Conservation (phyloP, 768 basidiomycete species). For the Coprinellus micaceus region DNA sequence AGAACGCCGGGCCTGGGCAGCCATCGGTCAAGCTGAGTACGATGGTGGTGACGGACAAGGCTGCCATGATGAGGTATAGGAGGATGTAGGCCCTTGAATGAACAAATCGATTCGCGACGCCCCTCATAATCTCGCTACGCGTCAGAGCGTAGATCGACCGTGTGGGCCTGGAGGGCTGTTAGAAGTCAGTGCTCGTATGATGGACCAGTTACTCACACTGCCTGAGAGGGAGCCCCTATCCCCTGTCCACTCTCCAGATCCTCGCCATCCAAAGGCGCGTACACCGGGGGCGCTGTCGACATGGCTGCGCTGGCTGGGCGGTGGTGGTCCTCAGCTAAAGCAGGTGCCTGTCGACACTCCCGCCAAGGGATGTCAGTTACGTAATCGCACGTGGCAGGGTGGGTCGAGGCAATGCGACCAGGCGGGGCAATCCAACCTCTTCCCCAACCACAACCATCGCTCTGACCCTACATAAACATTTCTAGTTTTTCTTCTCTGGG, state of each 20-base stretch:
- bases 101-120: constrained; percentile 86
- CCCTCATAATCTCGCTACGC: constrained; percentile 75
- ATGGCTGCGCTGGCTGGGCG: constrained; percentile 23
- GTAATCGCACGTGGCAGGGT: background rate
- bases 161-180: constrained; percentile 43
- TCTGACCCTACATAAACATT: too few relatives aligned
- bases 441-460: too few relatives aligned
- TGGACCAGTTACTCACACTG: constrained; percentile 21
- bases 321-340: background rate
- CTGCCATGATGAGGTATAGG: constrained; percentile 87
- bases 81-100: constrained; percentile 85
- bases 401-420: too few relatives aligned
- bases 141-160: constrained; percentile 86
- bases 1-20: constrained; percentile 86
- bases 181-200: constrained; percentile 3
- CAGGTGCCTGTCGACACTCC: background rate
- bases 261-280: constrained; percentile 31
- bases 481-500: too few relatives aligned
- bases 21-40: constrained; percentile 77
- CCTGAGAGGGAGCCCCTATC: constrained; percentile 13
- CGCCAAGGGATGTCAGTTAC: background rate
- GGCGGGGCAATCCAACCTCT: too few relatives aligned
- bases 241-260: constrained; percentile 17
- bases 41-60: constrained; percentile 81
- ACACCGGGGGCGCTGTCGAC: constrained; percentile 32